Evolutionary conservation across 1,284 basidiomycete species (phyloP), one percentile per base, ranked within the genome.

Genomic region (Volvariella volvacea): DNA sequence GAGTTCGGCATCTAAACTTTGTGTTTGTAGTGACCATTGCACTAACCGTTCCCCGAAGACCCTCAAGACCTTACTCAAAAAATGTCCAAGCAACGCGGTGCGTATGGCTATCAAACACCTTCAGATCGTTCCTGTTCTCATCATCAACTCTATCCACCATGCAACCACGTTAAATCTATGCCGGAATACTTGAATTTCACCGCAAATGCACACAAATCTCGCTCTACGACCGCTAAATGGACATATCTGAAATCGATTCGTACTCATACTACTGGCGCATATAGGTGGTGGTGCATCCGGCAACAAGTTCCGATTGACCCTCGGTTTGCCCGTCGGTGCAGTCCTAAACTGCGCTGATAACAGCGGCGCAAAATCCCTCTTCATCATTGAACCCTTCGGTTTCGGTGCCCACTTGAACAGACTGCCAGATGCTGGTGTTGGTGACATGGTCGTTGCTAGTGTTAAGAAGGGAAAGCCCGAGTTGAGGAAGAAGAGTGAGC

Each of bases 391-490:
- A 65, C 89, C 92, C 44, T 88, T 80, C 65, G 92, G 94, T 50
- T 91, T 89, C 66, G 96, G 95, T 71, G 89, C 96, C 50, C 92
- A 88, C 64, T 81, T 99, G 46, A 98, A 99, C 83, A 82, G 96
- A 72, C 80, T 99, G 52, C 95, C 95, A 53, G 95, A 96, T 67
- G 94, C 95, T 58, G 88, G 93, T 75, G 93, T 96, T 52, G 95
- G 95, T 60, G 93, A 96, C 71, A 98, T 98, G 94, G 88, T 98
- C 59, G 93, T 99, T 60, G 93, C 93, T 51, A 93, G 90, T 49
- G 96, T 99, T 64, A 99, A 99, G 84, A 99, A 99, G 83, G 95
- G 95, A 69, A 99, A 99, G 79, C 96, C 96, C 43, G 95, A 99
- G 73, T 74, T 99, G 64, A 84, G 95, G 71, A 99, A 99, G 81